Evolutionary conservation across 2,329 filamentous ascomycete genomes (phyloP).

Genomic region (Epichloe elymi): DNA sequence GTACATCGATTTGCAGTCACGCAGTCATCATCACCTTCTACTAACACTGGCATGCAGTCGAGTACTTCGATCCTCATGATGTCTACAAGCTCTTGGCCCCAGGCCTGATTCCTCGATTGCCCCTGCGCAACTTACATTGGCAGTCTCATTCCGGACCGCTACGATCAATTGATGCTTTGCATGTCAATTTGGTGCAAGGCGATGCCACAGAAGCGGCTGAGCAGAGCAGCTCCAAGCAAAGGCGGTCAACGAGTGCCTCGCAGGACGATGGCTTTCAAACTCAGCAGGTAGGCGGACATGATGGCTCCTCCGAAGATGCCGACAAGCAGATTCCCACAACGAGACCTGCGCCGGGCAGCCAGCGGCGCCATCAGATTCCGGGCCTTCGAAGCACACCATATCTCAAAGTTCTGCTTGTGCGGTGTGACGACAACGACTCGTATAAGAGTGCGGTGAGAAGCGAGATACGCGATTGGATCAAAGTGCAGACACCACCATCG

Average conservation of each 20-base stretch:
- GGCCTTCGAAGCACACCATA: slow-evolving; percentile 88
- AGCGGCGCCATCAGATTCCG: slow-evolving; percentile 82
- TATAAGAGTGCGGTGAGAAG: slow-evolving; percentile 74
- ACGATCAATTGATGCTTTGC: slow-evolving; percentile 84
- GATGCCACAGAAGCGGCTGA: slow-evolving; percentile 31
- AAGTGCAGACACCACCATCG: slow-evolving; percentile 52
- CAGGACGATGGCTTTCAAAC: slow-evolving; percentile 49
- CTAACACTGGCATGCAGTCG: slow-evolving; percentile 46
- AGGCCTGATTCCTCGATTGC: slow-evolving; percentile 64
- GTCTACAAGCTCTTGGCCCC: slow-evolving; percentile 73
- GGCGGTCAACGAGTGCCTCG: slow-evolving; percentile 21
- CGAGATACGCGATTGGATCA: slow-evolving; percentile 83
- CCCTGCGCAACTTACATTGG: slow-evolving; percentile 89
- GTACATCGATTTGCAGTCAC: slow-evolving; percentile 27
- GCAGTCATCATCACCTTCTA: background rate
- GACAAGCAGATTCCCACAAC: slow-evolving; percentile 22
- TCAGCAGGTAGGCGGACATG: slow-evolving; percentile 33
- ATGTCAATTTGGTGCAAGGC: slow-evolving; percentile 71
- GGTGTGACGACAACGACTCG: slow-evolving; percentile 89
- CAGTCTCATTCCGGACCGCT: slow-evolving; percentile 85
- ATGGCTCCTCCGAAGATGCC: slow-evolving; percentile 24
- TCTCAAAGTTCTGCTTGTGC: slow-evolving; percentile 74
- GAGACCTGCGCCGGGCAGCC: slow-evolving; percentile 20
- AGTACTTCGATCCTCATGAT: slow-evolving; percentile 88
- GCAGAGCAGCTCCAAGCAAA: slow-evolving; percentile 16